Conservation (phyloP, 1,284 basidiomycete genomes). For the Volvariella surrecta region DNA sequence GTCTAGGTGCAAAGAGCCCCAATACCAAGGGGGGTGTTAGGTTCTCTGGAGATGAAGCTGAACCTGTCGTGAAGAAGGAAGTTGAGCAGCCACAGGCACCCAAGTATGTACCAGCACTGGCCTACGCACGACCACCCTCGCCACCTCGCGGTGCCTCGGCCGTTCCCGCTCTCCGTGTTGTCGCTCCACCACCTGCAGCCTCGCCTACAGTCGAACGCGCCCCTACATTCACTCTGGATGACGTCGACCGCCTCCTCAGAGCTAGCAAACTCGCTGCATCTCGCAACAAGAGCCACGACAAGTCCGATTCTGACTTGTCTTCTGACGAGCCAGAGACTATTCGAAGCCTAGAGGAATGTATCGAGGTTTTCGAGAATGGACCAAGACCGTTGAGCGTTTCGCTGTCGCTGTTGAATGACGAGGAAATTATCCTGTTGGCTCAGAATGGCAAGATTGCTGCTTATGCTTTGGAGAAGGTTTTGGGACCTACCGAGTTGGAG, state of each 20-base stretch:
- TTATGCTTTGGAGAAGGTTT: conserved; percentile 91
- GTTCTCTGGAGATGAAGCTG: conserved; percentile 31
- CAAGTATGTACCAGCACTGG: conserved; percentile 9
- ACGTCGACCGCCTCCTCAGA: conserved; percentile 38
- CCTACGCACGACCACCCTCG: neutral
- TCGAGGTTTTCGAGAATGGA: conserved; percentile 82
- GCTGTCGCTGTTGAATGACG: conserved; percentile 72
- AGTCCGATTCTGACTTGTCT: conserved; percentile 6
- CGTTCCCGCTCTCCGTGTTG: neutral
- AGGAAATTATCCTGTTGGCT: conserved; percentile 85
- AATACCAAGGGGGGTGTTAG: conserved; percentile 35
- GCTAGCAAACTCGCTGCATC: conserved; percentile 15
- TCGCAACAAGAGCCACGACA: conserved; percentile 12
- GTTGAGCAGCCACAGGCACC: conserved; percentile 6
- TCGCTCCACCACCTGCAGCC: neutral
- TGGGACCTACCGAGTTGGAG: conserved; percentile 58
- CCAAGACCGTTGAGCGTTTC: conserved; percentile 55
- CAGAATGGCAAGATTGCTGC: conserved; percentile 92
- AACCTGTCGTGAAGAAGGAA: conserved; percentile 11
- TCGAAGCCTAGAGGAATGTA: conserved; percentile 72
- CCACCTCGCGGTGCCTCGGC: neutral
- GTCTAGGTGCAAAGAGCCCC: conserved; percentile 26
- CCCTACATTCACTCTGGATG: conserved; percentile 38
- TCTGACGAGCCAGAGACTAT: conserved; percentile 18
- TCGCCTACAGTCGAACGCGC: conserved; percentile 16